phyloP scores from a whole-genome alignment of 2,329 filamentous ascomycete genomes.

The Elsinoe batatas region DNA sequence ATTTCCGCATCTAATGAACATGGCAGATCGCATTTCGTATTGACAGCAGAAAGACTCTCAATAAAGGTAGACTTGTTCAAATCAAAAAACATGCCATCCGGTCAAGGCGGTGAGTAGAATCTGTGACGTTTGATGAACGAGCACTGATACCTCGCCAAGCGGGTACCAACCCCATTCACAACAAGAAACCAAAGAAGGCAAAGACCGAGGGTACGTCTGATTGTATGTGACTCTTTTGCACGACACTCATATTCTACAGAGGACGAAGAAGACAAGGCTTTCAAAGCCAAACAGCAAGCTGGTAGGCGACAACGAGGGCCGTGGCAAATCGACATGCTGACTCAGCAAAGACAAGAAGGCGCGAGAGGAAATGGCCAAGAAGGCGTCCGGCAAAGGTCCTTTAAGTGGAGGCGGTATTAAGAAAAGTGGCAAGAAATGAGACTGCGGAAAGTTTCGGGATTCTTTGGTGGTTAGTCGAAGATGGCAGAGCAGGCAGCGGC shows the following conservation, averaged over 20 bases:
- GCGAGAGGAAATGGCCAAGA: slow-evolving; percentile 71
- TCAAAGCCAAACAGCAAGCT: slow-evolving; percentile 71
- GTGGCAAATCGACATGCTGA: slow-evolving; percentile 9
- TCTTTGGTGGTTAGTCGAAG: neutral
- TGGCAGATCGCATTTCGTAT: no score
- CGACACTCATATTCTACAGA: slow-evolving; percentile 29
- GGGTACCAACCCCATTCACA: slow-evolving; percentile 46
- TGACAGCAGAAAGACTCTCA: no score
- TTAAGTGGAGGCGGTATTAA: slow-evolving; percentile 88
- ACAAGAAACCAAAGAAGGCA: slow-evolving; percentile 78
- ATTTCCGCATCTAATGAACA: neutral
- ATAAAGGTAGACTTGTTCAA: neutral
- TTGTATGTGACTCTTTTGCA: neutral
- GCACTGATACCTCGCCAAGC: slow-evolving; percentile 28
- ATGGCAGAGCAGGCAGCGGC: neutral
- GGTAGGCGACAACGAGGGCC: slow-evolving; percentile 47
- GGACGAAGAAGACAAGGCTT: slow-evolving; percentile 79
- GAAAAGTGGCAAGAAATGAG: slow-evolving; percentile 94
- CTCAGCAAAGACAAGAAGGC: slow-evolving; percentile 50
- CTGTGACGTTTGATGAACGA: neutral
- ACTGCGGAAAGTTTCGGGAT: neutral
- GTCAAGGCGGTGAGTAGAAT: slow-evolving; percentile 37
- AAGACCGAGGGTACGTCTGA: slow-evolving; percentile 51
- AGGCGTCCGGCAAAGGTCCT: slow-evolving; percentile 78
- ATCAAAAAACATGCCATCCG: slow-evolving; percentile 38